Base-by-base conservation (phyloP, 129 eudicot species). In the Cynara cardunculus region DNA sequence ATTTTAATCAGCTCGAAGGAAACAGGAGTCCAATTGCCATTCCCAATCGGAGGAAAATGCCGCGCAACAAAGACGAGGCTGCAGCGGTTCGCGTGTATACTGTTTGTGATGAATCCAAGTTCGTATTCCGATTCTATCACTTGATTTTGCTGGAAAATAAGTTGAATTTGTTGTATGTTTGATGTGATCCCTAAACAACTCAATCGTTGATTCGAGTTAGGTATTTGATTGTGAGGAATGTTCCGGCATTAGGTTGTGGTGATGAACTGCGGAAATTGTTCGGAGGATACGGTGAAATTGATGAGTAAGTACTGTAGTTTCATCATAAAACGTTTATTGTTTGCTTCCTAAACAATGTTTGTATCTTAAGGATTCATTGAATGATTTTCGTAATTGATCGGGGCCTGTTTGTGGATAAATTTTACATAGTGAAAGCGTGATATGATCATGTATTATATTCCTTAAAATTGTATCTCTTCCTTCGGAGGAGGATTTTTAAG, bases 81-180 rank as follows among this genome's bases (percentile, higher is more conserved):
- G 80, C 90, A 44, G 97, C 92, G 26, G 97, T 95, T 80, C 93
- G 97, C 24, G 94, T 95, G 2, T 95, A 92, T 61, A 90, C 97
- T n/a, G 97, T 95, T 59, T 90, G 93, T 77, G 97, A 95, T 65
- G 97, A 95, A 90, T 95, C 99, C 71, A 95, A 89, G 96, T 94
- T 72, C 62, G 88, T 81, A 2, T 26, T 85, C 72, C 16, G 7
- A 25, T 76, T 71, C 27, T 18, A 39, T 22, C 18, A 26, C 14
- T 66, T 44, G 11, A 44, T 30, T 67, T 11, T 66, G 5, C 28
- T 74, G 9, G n/a, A 2, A 9, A 53, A 34, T 25, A 53, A 26
- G 12, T 82, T 0, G 2, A 76, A 27, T 56, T 59, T 39, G 37
- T 7, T 83, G 25, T 62, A 25, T 64, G 0, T 11, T n/a, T 69